Percentiles rank a stretch among this genome's conserved stretches.
These are phyloP conservation scores for Oryza coarctata DNA, from an alignment of 176 grass and related monocot genomes.

Conservation along the genomic window DNA sequence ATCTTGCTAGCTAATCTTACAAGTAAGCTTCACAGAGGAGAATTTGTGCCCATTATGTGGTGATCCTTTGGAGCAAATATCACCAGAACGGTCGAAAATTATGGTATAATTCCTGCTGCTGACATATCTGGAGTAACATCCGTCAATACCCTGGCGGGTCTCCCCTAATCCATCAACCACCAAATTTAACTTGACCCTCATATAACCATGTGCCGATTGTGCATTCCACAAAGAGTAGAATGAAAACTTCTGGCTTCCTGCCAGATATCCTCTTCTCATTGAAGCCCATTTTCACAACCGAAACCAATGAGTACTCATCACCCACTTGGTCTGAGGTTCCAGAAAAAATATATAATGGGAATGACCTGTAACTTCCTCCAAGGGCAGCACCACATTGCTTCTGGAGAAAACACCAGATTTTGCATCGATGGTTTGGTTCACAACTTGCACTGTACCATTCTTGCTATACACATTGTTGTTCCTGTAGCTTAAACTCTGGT, in stretches of 20 bases:
- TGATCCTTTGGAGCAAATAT: constrained; percentile 48
- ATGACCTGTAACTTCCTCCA: constrained; percentile 34
- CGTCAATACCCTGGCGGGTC: constrained; percentile 59
- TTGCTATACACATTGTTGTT: constrained; percentile 47
- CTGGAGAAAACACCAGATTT: constrained; percentile 36
- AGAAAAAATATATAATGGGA: constrained; percentile 55
- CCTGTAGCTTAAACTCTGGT: constrained; percentile 43
- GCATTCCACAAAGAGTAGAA: constrained; percentile 51
- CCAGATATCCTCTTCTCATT: constrained; percentile 40
- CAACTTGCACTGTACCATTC: constrained; percentile 34
- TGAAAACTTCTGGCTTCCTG: constrained; percentile 9
- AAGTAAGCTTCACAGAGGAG: background rate
- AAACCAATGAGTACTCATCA: constrained; percentile 47
- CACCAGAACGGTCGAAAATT: constrained; percentile 39
- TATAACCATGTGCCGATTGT: constrained; percentile 43
- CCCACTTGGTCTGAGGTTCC: constrained; percentile 41
- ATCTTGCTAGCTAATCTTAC: constrained; percentile 10
- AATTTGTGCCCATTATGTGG: background rate
- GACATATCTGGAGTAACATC: constrained; percentile 74
- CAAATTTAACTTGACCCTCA: constrained; percentile 70
- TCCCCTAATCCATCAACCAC: constrained; percentile 51
- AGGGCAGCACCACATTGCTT: background rate
- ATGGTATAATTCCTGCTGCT: constrained; percentile 65
- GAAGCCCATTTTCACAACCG: constrained; percentile 35
- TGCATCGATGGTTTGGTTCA: constrained; percentile 50